Base-by-base conservation (phyloP, 768 basidiomycete genomes). In the Rhizopogon rudus region DNA sequence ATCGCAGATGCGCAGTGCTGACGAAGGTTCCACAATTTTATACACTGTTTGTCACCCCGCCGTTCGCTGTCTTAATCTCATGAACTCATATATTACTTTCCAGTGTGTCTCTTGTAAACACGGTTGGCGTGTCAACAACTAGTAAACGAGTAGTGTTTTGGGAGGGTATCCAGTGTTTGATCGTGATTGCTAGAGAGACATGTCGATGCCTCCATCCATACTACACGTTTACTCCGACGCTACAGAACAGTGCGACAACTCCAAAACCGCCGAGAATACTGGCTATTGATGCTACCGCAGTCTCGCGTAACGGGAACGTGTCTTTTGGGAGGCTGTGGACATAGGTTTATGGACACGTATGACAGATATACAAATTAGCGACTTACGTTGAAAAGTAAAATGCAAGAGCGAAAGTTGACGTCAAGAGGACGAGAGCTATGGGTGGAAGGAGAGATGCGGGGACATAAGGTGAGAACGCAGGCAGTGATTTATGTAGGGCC, bases 11-110 rank as follows among this genome's bases (percentile, higher is more conserved):
- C 83, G 93, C 49, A 91, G 91, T 60, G 94, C 92, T 40, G 94
- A 96, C 71, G 94, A 96, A 77, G 94, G 94, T 3, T 91, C 91
- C 33, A 97, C 93, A 12, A 86, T 95, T 63, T 86, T 96, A 69
- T 97, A 95, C 71, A 92, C 87, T n/a, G 93, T 93, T 67, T 57
- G 88, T 77, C 33, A 58, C 48, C 46, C 42, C 31, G 48, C 13
- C 20, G 22, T 49, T 39, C 51, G n/a, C 33, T 40, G 29, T 42
- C 35, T 20, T 6, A 25, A 39, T 49, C 16, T 33, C 28, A 0
- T 56, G 25, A 6, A 40, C 50, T 59, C 61, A 65, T 25, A 20
- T n/a, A 25, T 57, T 55, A 37, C 8, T 41, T 55, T 37, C 41
- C 65, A 92, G 91, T 92, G 89, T 57, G 80, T 77, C 31, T 77